Base-by-base conservation (phyloP, 768 basidiomycete genomes). In the Lanmaoa rubissima region DNA sequence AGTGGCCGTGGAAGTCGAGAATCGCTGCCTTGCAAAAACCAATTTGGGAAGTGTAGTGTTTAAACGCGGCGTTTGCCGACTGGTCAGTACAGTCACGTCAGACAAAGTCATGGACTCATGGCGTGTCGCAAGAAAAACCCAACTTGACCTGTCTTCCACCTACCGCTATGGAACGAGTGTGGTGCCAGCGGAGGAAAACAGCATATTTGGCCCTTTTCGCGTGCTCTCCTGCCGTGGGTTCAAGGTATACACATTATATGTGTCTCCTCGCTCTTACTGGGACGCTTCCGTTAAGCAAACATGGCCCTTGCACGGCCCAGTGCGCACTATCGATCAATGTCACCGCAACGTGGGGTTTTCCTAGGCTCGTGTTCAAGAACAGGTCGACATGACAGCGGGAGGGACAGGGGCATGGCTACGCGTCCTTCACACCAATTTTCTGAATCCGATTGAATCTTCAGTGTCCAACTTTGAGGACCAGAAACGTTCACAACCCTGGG, bases 41-140 rank as follows among this genome's bases (percentile, higher is more conserved):
- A 34, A 50, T 60, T 48, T 54, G 28, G 47, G n/a, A 51, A 47
- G n/a, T 5, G 40, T 43, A 28, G 26, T 46, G 13, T 32, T 60
- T 21, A 10, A n/a, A 31, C 10, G 12, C 56, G 56, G 48, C 19
- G 17, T 47, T 59, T 59, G 58, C 58, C 58, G 58, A 36, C 28
- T 2, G 1, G 21, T 8, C 24, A 17, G 24, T 16, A 7, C 24
- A n/a, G n/a, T n/a, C n/a, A n/a, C n/a, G n/a, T n/a, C n/a, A n/a
- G n/a, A n/a, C n/a, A n/a, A n/a, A n/a, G n/a, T n/a, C n/a, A n/a
- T n/a, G n/a, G n/a, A n/a, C n/a, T 24, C 21, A 24, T 2, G 21
- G 21, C 45, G 7, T 14, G 32, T 35, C n/a, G 31, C 17, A 32
- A 43, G 6, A 42, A 21, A 39, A 42, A 42, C 21, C 5, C 2